Evolutionary conservation across 495 filamentous ascomycete species (phyloP).

Genomic region (Podospora bellae-mahoneyi): DNA sequence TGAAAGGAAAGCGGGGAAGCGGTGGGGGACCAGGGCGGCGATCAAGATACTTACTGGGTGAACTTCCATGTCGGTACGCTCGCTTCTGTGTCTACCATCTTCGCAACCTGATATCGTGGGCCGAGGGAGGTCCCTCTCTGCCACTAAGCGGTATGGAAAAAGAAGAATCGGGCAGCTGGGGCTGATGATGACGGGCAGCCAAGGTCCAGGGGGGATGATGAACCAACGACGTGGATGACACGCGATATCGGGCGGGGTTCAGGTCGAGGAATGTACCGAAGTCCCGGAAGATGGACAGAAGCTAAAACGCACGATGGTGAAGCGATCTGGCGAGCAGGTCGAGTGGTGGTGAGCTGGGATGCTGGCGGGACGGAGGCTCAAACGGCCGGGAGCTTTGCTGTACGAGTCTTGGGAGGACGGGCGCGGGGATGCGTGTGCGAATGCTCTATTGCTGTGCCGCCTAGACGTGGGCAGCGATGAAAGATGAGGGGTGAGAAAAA

Average conservation of each 20-base stretch:
- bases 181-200: slow-evolving; percentile 13
- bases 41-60: slow-evolving; percentile 75
- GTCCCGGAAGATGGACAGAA: background rate
- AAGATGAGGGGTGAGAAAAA: slow-evolving; percentile 18
- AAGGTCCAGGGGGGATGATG: slow-evolving; percentile 10
- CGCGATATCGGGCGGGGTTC: slow-evolving; percentile 14
- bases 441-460: slow-evolving; percentile 14
- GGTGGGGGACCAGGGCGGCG: background rate
- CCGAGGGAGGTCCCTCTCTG: slow-evolving; percentile 22
- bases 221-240: slow-evolving; percentile 8
- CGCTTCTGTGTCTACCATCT: slow-evolving; percentile 96
- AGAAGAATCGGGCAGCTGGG: slow-evolving; percentile 22
- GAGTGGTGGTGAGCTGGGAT: background rate
- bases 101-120: slow-evolving; percentile 38
- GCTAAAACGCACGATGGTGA: background rate
- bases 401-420: background rate
- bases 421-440: background rate
- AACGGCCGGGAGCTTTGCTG: background rate
- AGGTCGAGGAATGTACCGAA: slow-evolving; percentile 1
- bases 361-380: background rate
- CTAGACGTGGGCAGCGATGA: slow-evolving; percentile 10
- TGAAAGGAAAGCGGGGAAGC: background rate
- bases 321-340: background rate
- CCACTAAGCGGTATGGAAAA: slow-evolving; percentile 25
- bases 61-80: slow-evolving; percentile 98